Conservation (phyloP, 768 basidiomycete species). For the Russula lepida region DNA sequence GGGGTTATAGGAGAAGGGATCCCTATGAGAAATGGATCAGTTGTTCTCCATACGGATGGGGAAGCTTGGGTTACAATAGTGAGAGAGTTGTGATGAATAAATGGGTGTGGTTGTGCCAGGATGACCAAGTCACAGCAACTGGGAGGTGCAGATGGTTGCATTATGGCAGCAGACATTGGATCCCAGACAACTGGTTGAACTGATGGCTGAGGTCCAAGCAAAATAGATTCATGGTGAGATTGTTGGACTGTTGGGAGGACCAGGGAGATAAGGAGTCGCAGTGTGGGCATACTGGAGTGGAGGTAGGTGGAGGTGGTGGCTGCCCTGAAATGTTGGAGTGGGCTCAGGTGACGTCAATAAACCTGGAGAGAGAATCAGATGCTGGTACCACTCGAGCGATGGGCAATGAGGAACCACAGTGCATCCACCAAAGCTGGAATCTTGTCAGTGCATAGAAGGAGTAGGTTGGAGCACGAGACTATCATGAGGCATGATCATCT, state of each 20-base stretch:
- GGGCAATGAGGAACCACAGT: not conserved
- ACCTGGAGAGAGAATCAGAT: conserved; percentile 8
- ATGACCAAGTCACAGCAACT: conserved; percentile 6
- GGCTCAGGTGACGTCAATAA: conserved; percentile 10
- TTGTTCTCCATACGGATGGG: not conserved
- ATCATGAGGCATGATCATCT: conserved; percentile 16
- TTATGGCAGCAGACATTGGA: not conserved
- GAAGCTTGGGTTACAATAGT: not conserved
- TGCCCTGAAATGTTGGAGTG: not conserved
- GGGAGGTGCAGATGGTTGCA: not conserved
- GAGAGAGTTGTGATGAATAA: conserved; percentile 5
- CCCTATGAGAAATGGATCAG: conserved; percentile 1
- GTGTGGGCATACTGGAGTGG: not conserved
- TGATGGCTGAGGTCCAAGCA: not conserved
- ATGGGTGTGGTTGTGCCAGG: not conserved
- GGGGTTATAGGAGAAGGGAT: not conserved
- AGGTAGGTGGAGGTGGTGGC: not conserved
- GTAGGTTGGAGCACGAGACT: conserved; percentile 10
- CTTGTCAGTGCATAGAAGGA: conserved; percentile 3
- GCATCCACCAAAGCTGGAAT: conserved; percentile 10
- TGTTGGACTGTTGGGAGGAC: not conserved
- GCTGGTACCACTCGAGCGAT: conserved; percentile 30
- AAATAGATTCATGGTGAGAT: conserved; percentile 17
- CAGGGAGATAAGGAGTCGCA: not conserved
- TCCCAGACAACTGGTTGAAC: conserved; percentile 1